Percentiles rank a stretch among this genome's conserved stretches.
Conservation (phyloP, 352 stramenopile genomes). For the Phytophthora tubulina region DNA sequence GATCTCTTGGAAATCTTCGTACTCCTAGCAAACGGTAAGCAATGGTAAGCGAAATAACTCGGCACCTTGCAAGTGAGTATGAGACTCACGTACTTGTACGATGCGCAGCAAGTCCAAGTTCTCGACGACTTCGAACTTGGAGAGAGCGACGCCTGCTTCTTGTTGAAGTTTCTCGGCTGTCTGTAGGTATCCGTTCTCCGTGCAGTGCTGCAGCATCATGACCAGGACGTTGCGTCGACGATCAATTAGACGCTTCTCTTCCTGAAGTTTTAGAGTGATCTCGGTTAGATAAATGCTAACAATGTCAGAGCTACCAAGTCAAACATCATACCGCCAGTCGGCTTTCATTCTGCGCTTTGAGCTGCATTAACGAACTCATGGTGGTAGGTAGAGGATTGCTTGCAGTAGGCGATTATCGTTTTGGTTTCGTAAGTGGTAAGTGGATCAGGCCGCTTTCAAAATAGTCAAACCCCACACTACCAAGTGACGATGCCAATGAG, state of each 20-base stretch:
- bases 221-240: slow-evolving; percentile 88
- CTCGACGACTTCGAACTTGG: slow-evolving; percentile 93
- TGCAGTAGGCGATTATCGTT: background rate
- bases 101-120: slow-evolving; percentile 93
- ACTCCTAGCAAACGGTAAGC: slow-evolving; percentile 66
- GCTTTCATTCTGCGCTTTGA: slow-evolving; percentile 88
- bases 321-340: slow-evolving; percentile 59
- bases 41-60: slow-evolving; percentile 3
- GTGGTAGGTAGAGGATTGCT: background rate
- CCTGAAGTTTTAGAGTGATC: slow-evolving; percentile 38
- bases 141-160: slow-evolving; percentile 83
- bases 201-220: slow-evolving; percentile 87
- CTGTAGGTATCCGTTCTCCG: slow-evolving; percentile 87
- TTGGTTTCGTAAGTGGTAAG: slow-evolving; percentile 8
- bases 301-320: background rate
- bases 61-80: too few relatives aligned
- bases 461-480: background rate
- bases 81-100: slow-evolving; percentile 58
- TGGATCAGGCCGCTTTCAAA: slow-evolving; percentile 2
- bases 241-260: slow-evolving; percentile 90
- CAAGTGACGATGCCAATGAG: too few relatives aligned
- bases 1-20: slow-evolving; percentile 93
- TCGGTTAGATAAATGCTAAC: slow-evolving; percentile 6
- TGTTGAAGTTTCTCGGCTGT: slow-evolving; percentile 90
- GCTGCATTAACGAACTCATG: slow-evolving; percentile 86